These are phyloP conservation scores for Draba incana DNA, from an alignment of 345 rosid genomes.

Conservation along the genomic window DNA sequence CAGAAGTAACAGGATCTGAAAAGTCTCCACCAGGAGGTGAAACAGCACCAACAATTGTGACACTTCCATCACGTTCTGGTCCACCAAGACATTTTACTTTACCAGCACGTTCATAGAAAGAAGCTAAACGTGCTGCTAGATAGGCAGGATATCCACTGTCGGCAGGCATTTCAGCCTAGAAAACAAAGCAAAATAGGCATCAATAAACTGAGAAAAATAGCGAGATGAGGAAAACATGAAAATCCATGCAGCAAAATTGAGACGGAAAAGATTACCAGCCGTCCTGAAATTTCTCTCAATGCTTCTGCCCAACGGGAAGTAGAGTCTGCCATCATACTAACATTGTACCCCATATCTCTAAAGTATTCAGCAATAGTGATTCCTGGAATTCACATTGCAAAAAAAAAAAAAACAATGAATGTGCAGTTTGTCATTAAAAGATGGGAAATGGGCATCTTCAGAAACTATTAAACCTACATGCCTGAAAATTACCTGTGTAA, in stretches of 20 bases:
- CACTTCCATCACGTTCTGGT: slow-evolving; percentile 98
- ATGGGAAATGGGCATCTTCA: slow-evolving; percentile 21
- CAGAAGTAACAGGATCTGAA: slow-evolving; percentile 99
- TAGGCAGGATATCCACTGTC: slow-evolving; percentile 99
- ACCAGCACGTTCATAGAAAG: slow-evolving; percentile 99
- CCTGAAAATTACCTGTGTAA: slow-evolving; percentile 71
- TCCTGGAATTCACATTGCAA: slow-evolving; percentile 52
- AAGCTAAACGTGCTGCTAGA: slow-evolving; percentile 97
- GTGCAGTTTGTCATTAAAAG: neutral
- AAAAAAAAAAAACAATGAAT: neutral
- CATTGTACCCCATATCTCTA: slow-evolving; percentile 98
- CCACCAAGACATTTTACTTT: slow-evolving; percentile 98
- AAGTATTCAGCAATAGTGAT: slow-evolving; percentile 99
- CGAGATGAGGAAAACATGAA: slow-evolving; percentile 2
- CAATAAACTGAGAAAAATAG: slow-evolving; percentile 15
- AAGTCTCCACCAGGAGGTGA: slow-evolving; percentile 99
- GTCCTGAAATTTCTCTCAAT: slow-evolving; percentile 99
- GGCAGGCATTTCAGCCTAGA: slow-evolving; percentile 99
- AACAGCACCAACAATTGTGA: slow-evolving; percentile 99
- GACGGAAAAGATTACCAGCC: slow-evolving; percentile 59
- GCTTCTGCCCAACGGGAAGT: slow-evolving; percentile 99
- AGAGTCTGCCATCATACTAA: slow-evolving; percentile 99
- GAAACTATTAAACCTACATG: slow-evolving; percentile 22
- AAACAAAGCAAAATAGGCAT: slow-evolving; percentile 35
- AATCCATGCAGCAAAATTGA: slow-evolving; percentile 15